phyloP scores from a whole-genome alignment of 1,284 basidiomycete species.

The Ceratobasidium sp. region DNA sequence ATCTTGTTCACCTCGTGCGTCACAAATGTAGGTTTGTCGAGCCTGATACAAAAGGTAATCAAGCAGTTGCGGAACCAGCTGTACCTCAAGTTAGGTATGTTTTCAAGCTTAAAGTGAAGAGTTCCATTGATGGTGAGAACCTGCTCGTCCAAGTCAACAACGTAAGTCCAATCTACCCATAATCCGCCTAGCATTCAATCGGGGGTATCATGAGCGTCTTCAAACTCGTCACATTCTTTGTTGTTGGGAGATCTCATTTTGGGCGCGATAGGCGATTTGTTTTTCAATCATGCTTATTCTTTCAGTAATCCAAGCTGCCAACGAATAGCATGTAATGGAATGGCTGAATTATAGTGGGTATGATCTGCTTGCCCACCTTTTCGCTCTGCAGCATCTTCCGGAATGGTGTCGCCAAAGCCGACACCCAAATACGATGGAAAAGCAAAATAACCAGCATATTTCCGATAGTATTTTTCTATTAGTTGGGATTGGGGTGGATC shows the following conservation, averaged over 20 bases:
- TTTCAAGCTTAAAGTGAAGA: slow-evolving; percentile 18
- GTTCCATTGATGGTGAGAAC: slow-evolving; percentile 9
- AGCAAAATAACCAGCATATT: background rate
- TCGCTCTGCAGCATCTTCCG: background rate
- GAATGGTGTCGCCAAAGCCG: background rate
- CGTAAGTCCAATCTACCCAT: background rate
- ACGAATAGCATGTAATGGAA: too few species aligned
- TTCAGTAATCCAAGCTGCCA: background rate
- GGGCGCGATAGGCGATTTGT: background rate
- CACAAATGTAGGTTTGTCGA: background rate
- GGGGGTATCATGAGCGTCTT: background rate
- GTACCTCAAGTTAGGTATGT: background rate
- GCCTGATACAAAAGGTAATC: background rate
- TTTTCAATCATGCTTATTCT: background rate
- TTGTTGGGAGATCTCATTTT: background rate
- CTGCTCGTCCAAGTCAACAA: slow-evolving; percentile 15
- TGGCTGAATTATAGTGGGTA: too few species aligned
- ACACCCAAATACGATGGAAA: background rate
- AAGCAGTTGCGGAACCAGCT: slow-evolving; percentile 11
- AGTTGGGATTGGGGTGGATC: too few species aligned
- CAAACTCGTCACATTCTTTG: background rate
- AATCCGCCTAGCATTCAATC: background rate
- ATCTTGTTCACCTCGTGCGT: background rate
- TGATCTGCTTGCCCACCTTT: background rate
- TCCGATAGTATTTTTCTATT: slow-evolving; percentile 13